These are phyloP conservation scores for Acanthamoeba lenticulata DNA, from an alignment of 208 protist species.

Conservation along the genomic window DNA sequence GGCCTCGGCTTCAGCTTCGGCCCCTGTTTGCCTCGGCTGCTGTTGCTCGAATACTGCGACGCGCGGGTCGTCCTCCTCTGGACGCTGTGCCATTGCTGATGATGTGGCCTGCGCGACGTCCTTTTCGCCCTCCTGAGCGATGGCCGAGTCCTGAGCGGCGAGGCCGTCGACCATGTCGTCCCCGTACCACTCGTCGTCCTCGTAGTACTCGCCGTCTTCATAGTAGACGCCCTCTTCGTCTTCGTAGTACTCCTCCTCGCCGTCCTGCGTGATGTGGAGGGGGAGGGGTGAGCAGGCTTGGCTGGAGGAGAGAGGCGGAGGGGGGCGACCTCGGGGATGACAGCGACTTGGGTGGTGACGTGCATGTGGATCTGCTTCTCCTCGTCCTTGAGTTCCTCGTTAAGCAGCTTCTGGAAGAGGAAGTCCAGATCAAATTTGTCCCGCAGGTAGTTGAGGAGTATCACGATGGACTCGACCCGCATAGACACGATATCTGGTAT, in stretches of 20 bases:
- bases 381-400: background rate
- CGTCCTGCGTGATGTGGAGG: background rate
- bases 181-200: background rate
- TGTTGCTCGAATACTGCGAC: background rate
- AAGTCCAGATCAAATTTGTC: slow-evolving; percentile 56
- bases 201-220: background rate
- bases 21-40: background rate
- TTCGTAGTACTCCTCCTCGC: too few species aligned
- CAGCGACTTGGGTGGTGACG: background rate
- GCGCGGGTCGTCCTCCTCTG: background rate
- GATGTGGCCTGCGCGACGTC: background rate
- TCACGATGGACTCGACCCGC: background rate
- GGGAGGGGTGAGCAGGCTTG: too few species aligned
- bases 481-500: background rate
- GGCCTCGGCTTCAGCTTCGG: background rate
- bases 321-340: background rate
- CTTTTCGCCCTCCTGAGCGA: background rate
- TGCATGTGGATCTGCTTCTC: background rate
- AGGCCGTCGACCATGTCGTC: background rate
- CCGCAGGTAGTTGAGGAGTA: background rate
- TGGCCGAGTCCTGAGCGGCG: background rate
- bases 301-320: background rate
- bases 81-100: background rate
- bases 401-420: slow-evolving; percentile 31
- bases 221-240: background rate